Conservation (phyloP, 495 filamentous ascomycete species). For the Penicillium roqueforti region DNA sequence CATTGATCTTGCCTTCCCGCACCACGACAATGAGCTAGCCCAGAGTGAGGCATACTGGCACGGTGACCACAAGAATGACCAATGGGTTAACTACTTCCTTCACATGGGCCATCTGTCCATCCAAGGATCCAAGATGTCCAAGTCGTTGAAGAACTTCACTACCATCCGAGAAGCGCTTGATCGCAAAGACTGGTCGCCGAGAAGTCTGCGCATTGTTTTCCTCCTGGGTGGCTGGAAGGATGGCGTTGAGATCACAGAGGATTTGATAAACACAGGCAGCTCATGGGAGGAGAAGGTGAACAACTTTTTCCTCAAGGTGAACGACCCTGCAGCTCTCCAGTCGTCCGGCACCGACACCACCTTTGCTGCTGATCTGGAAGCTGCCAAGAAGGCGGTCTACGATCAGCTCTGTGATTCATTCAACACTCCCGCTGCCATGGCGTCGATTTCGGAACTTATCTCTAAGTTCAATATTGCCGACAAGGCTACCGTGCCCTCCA, state of each 20-base stretch:
- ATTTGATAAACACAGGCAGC: constrained; percentile 65
- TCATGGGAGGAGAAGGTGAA: constrained; percentile 79
- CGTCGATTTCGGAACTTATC: constrained; percentile 68
- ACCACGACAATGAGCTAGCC: constrained; percentile 95
- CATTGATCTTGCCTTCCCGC: constrained; percentile 89
- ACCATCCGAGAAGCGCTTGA: constrained; percentile 82
- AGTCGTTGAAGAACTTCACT: constrained; percentile 95
- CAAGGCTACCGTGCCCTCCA: constrained; percentile 52
- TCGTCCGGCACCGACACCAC: constrained; percentile 28
- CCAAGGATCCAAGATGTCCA: constrained; percentile 89
- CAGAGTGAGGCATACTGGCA: constrained; percentile 88
- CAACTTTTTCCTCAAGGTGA: constrained; percentile 85
- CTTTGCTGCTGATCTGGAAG: constrained; percentile 48
- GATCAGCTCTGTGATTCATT: constrained; percentile 80
- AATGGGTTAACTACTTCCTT: constrained; percentile 95
- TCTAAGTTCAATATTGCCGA: constrained; percentile 64
- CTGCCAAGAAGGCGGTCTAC: constrained; percentile 61
- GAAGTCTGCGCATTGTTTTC: constrained; percentile 81
- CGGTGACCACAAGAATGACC: constrained; percentile 41
- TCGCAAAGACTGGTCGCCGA: constrained; percentile 71
- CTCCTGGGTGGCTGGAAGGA: constrained; percentile 85
- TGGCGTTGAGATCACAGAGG: constrained; percentile 83
- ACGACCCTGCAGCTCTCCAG: constrained; percentile 41
- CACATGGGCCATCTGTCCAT: constrained; percentile 96
- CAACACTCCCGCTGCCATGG: constrained; percentile 76